These are phyloP conservation scores for Aspergillus campestris DNA, from an alignment of 495 filamentous ascomycete species.

Conservation along the genomic window DNA sequence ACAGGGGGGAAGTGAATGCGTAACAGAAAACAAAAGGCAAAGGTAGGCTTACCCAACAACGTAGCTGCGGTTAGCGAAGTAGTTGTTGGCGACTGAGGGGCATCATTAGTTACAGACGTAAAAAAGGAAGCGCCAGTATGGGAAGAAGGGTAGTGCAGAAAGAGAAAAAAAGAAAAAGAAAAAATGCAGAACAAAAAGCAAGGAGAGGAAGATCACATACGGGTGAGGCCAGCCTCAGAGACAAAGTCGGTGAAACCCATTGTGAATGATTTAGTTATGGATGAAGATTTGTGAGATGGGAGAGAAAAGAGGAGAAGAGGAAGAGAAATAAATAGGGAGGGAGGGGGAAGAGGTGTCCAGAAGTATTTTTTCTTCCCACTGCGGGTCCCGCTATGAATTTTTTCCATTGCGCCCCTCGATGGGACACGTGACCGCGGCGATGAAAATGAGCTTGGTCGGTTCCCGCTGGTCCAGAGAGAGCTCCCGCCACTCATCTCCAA, in stretches of 20 bases:
- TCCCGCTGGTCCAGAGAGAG: conserved; percentile 7
- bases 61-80: conserved; percentile 85
- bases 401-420: conserved; percentile 25
- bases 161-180: conserved; percentile 13
- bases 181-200: conserved; percentile 10
- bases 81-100: conserved; percentile 80
- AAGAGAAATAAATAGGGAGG: conserved; percentile 7
- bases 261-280: conserved; percentile 30
- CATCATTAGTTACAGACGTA: conserved; percentile 27
- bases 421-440: conserved; percentile 3
- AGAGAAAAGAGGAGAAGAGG: conserved; percentile 19
- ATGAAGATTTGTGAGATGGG: conserved; percentile 14
- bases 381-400: conserved; percentile 28
- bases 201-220: conserved; percentile 45
- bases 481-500: conserved; percentile 24
- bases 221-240: conserved; percentile 74
- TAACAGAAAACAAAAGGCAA: conserved; percentile 9
- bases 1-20: conserved; percentile 4
- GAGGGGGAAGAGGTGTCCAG: conserved; percentile 16
- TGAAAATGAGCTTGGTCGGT: conserved; percentile 26
- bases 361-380: conserved; percentile 15
- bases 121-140: neutral
- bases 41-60: conserved; percentile 67
- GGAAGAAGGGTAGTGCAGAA: neutral
- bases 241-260: conserved; percentile 97